Percentiles rank a stretch among this genome's conserved stretches.
phyloP scores from a whole-genome alignment of 2,329 filamentous ascomycete species.

The Niveomyces coronatus region DNA sequence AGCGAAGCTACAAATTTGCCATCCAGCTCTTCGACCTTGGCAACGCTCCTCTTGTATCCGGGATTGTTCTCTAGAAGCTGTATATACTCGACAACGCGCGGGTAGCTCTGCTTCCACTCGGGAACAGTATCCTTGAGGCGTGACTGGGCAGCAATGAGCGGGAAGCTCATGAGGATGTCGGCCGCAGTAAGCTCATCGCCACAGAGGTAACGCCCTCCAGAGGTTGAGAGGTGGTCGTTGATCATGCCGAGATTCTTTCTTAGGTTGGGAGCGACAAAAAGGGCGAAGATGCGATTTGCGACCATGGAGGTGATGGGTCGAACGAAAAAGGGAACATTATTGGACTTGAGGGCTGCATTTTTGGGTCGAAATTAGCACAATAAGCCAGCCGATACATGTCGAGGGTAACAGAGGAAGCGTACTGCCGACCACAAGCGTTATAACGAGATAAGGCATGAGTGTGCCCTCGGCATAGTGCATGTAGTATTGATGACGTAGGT shows the following conservation, averaged over 20 bases:
- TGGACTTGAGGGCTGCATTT: conserved; percentile 31
- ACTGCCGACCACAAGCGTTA: conserved; percentile 50
- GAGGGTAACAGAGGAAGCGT: conserved; percentile 17
- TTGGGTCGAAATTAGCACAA: no score
- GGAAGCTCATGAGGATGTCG: conserved; percentile 44
- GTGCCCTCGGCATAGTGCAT: conserved; percentile 83
- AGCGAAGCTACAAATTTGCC: conserved; percentile 21
- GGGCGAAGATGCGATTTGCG: conserved; percentile 28
- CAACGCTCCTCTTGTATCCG: conserved; percentile 37
- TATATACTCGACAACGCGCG: conserved; percentile 38
- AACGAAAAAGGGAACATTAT: conserved; percentile 40
- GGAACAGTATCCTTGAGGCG: conserved; percentile 29
- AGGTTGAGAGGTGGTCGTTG: conserved; percentile 37
- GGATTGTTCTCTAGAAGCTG: conserved; percentile 32
- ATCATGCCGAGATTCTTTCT: conserved; percentile 38
- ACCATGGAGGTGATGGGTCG: conserved; percentile 40
- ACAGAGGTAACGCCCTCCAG: conserved; percentile 38
- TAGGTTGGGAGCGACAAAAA: conserved; percentile 37
- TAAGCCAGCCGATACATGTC: background rate
- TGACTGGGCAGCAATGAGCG: conserved; percentile 33
- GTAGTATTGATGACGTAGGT: conserved; percentile 52
- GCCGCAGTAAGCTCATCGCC: conserved; percentile 38
- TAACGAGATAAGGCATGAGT: conserved; percentile 61
- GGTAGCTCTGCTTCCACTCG: conserved; percentile 32
- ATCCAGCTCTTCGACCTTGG: conserved; percentile 40